These are phyloP conservation scores for Neofusicoccum parvum DNA, from an alignment of 2,329 filamentous ascomycete genomes.

Conservation along the genomic window DNA sequence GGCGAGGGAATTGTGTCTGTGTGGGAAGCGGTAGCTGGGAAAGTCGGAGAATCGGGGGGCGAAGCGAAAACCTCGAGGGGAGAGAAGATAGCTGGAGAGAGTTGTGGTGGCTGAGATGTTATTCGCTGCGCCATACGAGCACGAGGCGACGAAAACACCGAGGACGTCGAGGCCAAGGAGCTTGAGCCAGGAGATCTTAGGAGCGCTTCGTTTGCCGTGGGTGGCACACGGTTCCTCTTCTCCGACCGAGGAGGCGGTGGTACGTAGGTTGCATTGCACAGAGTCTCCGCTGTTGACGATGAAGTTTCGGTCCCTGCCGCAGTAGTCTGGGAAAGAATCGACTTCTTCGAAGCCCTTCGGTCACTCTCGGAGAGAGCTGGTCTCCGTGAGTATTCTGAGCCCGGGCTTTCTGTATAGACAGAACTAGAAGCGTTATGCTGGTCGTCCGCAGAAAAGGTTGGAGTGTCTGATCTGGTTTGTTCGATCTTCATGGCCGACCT, in stretches of 20 bases:
- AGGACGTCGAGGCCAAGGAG: slow-evolving; percentile 27
- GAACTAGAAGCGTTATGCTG: background rate
- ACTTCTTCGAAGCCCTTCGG: background rate
- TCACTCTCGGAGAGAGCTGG: background rate
- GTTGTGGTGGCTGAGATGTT: slow-evolving; percentile 6
- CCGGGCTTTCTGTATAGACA: slow-evolving; percentile 1
- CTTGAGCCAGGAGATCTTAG: slow-evolving; percentile 23
- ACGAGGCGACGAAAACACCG: slow-evolving; percentile 34
- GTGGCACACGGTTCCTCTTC: background rate
- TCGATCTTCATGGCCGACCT: slow-evolving; percentile 37
- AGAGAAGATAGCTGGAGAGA: slow-evolving; percentile 29
- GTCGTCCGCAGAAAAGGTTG: background rate
- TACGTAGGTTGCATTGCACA: slow-evolving; percentile 25
- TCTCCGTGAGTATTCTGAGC: background rate
- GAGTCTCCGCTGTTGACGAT: background rate
- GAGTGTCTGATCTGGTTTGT: slow-evolving; percentile 23
- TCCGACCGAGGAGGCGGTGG: slow-evolving; percentile 8
- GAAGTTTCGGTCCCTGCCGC: background rate
- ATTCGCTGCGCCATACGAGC: slow-evolving; percentile 19
- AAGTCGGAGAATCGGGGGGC: slow-evolving; percentile 28
- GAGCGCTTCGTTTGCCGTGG: slow-evolving; percentile 6
- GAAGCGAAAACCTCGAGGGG: slow-evolving; percentile 34
- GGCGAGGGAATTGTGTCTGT: slow-evolving; percentile 35
- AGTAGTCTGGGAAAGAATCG: background rate
- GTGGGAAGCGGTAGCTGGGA: slow-evolving; percentile 10